A percentile compares a stretch with the other conserved stretches of the same genome.
These are phyloP conservation scores for Rhizopus sp. DNA, from an alignment of 371 early-diverging fungal genomes.

Conservation along the genomic window DNA sequence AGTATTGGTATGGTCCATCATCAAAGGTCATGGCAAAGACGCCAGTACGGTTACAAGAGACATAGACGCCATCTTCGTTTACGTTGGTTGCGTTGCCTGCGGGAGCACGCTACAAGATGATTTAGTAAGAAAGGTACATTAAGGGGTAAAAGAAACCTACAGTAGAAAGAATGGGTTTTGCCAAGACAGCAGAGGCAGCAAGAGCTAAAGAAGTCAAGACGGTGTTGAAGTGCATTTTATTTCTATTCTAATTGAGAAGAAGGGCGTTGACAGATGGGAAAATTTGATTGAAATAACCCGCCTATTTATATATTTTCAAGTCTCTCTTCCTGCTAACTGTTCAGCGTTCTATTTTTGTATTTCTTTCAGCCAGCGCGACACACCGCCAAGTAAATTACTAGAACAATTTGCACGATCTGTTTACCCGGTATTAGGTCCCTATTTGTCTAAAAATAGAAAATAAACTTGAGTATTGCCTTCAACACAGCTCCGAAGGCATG, in stretches of 20 bases:
- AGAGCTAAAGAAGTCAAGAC: constrained; percentile 4
- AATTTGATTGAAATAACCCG: neutral
- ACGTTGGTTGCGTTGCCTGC: neutral
- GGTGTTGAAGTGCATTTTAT: constrained; percentile 6
- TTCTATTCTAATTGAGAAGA: no score
- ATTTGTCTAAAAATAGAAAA: no score
- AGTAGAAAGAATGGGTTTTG: neutral
- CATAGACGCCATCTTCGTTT: constrained; percentile 12
- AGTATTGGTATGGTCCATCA: constrained; percentile 43
- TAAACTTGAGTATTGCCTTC: no score
- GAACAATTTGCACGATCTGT: no score
- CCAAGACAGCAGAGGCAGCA: constrained; percentile 4
- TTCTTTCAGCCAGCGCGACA: no score
- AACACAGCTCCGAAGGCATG: no score
- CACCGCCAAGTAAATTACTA: no score
- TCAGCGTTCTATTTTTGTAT: constrained; percentile 2
- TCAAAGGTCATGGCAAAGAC: constrained; percentile 52
- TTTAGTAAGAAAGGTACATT: neutral
- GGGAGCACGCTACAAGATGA: neutral
- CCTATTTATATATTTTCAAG: neutral
- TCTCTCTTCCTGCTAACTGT: neutral
- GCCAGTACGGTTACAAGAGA: constrained; percentile 34
- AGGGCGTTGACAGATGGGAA: no score
- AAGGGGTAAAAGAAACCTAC: neutral
- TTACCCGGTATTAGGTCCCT: no score